These are phyloP conservation scores for Sextonia rubra DNA, from an alignment of 164 flowering plant genomes.

Conservation along the genomic window DNA sequence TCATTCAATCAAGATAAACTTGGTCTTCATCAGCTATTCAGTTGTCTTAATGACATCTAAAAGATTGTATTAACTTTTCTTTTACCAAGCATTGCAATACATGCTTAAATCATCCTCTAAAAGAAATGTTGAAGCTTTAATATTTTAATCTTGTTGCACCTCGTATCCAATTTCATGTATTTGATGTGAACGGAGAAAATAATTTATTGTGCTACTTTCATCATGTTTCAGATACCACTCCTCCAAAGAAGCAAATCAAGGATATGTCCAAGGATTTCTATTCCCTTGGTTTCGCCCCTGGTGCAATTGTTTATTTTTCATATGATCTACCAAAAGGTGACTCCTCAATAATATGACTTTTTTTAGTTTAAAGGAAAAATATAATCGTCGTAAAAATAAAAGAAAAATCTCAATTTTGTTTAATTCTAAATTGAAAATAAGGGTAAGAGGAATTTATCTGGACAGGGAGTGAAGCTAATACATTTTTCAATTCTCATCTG, in stretches of 20 bases:
- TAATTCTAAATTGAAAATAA: no score
- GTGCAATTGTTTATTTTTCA: conserved; percentile 87
- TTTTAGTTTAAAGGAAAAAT: neutral
- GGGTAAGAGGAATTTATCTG: no score
- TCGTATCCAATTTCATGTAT: neutral
- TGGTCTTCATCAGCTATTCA: no score
- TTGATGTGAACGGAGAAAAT: neutral
- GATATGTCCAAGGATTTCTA: conserved; percentile 71
- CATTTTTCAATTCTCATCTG: no score
- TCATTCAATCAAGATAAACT: no score
- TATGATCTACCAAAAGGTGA: conserved; percentile 69
- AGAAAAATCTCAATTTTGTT: no score
- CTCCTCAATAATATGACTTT: conserved; percentile 9
- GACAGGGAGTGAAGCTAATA: no score
- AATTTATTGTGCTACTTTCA: neutral
- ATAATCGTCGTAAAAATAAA: no score
- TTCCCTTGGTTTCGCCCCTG: conserved; percentile 89
- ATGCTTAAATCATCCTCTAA: neutral
- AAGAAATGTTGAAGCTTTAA: neutral
- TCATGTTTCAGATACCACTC: conserved; percentile 74
- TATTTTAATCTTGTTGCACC: neutral
- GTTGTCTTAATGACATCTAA: no score
- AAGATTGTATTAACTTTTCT: no score
- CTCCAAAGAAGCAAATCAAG: conserved; percentile 79
- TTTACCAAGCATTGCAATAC: no score